Conservation (phyloP, 495 filamentous ascomycete species). For the Hypoxylon subgilvum region DNA sequence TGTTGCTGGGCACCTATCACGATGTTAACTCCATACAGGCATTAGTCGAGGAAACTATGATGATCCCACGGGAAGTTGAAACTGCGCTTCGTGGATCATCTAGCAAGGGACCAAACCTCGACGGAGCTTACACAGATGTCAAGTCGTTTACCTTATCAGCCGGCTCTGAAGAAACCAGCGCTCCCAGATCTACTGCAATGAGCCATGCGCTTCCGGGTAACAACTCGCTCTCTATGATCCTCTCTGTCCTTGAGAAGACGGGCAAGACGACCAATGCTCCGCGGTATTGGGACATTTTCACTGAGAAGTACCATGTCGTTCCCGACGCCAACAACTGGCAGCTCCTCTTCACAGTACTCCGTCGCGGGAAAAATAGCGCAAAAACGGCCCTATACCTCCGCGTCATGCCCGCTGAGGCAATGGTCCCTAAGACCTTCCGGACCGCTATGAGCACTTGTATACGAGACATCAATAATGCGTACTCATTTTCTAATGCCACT, state of each 20-base stretch:
- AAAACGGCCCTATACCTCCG: conserved; percentile 60
- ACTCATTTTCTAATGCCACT: conserved; percentile 64
- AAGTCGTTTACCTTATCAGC: not conserved
- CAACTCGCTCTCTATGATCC: conserved; percentile 71
- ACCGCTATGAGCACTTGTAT: conserved; percentile 72
- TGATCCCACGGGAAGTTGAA: conserved; percentile 60
- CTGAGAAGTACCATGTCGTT: conserved; percentile 55
- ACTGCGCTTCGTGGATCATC: conserved; percentile 1
- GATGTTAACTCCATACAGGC: conserved; percentile 70
- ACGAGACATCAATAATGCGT: conserved; percentile 73
- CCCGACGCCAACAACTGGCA: conserved; percentile 75
- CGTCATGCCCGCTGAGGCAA: conserved; percentile 50
- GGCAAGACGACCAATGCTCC: conserved; percentile 55
- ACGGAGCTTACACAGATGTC: not conserved
- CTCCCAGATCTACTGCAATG: conserved; percentile 13
- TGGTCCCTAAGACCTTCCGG: conserved; percentile 64
- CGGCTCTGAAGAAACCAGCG: not conserved
- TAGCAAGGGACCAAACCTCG: not conserved
- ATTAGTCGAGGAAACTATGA: conserved; percentile 78
- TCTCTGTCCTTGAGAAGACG: conserved; percentile 65
- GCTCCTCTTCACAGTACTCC: conserved; percentile 70
- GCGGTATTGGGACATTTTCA: conserved; percentile 78
- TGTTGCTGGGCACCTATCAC: conserved; percentile 63
- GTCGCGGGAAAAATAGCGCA: conserved; percentile 63
- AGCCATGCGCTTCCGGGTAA: conserved; percentile 62